These are phyloP conservation scores for Sextonia rubra DNA, from an alignment of 164 flowering plant genomes.

Conservation along the genomic window DNA sequence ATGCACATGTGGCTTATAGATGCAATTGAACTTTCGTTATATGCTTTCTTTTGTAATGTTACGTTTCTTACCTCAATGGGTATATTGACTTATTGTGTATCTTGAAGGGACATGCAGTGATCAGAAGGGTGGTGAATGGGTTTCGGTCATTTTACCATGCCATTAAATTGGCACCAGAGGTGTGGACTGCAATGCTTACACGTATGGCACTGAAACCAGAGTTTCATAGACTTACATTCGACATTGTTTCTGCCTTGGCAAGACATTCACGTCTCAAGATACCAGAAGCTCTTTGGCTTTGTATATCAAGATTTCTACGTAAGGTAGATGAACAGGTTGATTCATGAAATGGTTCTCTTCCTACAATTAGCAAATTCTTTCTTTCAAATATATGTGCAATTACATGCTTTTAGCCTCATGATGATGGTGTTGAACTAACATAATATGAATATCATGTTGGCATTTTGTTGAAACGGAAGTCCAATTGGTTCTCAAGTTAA, in stretches of 20 bases:
- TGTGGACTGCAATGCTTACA: slow-evolving; percentile 71
- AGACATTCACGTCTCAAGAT: slow-evolving; percentile 39
- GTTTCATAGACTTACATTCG: slow-evolving; percentile 47
- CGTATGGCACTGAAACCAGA: slow-evolving; percentile 64
- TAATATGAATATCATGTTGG: not conserved
- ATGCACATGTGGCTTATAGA: too few relatives aligned
- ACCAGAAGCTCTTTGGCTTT: slow-evolving; percentile 58
- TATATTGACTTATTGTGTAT: not conserved
- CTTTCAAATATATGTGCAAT: not conserved
- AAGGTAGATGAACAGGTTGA: slow-evolving; percentile 18
- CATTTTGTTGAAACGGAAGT: not conserved
- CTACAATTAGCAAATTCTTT: not conserved
- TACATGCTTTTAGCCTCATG: not conserved
- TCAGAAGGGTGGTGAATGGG: slow-evolving; percentile 47
- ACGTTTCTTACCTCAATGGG: too few relatives aligned
- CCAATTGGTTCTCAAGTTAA: not conserved
- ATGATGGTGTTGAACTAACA: not conserved
- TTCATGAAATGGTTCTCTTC: slow-evolving; percentile 2
- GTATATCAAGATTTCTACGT: slow-evolving; percentile 63
- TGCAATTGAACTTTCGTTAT: too few relatives aligned
- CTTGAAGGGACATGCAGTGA: slow-evolving; percentile 46
- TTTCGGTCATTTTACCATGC: slow-evolving; percentile 50
- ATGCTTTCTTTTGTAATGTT: too few relatives aligned
- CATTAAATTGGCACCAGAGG: slow-evolving; percentile 59
- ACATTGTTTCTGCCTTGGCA: slow-evolving; percentile 47